Conservation (phyloP, 208 protist genomes). For the Crithidia sp. region DNA sequence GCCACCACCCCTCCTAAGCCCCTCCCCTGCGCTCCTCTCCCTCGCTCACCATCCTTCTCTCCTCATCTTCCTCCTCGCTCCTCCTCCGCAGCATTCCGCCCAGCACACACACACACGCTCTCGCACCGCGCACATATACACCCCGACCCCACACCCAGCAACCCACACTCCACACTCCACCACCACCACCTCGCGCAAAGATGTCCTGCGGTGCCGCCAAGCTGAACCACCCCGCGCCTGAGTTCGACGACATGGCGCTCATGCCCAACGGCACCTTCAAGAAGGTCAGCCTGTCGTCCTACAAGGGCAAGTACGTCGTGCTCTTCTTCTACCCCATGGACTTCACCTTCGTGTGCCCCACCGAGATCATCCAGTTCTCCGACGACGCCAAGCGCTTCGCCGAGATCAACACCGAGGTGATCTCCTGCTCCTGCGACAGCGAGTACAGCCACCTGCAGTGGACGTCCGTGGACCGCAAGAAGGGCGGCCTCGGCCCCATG, state of each 20-base stretch:
- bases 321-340: constrained; percentile 98
- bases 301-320: constrained; percentile 95
- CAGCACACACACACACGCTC: no score
- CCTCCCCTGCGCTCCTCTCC: no score
- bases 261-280: constrained; percentile 95
- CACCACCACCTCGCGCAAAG: not conserved
- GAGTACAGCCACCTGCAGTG: constrained; percentile 97
- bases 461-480: constrained; percentile 93
- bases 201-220: constrained; percentile 26
- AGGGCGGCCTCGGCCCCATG: constrained; percentile 97
- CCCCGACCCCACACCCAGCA: no score
- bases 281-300: constrained; percentile 87
- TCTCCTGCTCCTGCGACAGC: constrained; percentile 94
- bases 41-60: no score
- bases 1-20: no score
- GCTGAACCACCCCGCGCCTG: constrained; percentile 90
- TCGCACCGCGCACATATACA: no score
- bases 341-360: constrained; percentile 98
- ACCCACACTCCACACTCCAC: not conserved
- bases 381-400: constrained; percentile 93
- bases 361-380: constrained; percentile 96
- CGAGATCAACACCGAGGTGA: constrained; percentile 88
- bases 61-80: no score
- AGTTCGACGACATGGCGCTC: constrained; percentile 91
- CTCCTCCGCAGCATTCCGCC: no score